phyloP scores from a whole-genome alignment of 345 rosid species.

The Garcia nutans region DNA sequence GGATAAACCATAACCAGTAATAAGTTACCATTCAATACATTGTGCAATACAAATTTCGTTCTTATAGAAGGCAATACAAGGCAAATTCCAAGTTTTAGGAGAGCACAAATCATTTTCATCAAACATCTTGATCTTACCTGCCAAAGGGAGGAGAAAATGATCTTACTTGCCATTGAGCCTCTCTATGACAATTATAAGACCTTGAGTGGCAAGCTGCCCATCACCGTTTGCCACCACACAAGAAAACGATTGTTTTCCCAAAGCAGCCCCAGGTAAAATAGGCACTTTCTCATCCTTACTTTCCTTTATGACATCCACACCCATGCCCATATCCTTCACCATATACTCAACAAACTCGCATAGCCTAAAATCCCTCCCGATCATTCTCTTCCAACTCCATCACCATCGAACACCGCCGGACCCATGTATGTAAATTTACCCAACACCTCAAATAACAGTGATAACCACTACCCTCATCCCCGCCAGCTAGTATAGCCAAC shows the following conservation, averaged over 20 bases:
- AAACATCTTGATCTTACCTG: not conserved
- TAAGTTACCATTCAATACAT: not conserved
- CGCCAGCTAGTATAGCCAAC: conserved; percentile 66
- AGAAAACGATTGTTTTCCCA: conserved; percentile 68
- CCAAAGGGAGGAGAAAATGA: not conserved
- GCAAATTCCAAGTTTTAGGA: too few species aligned
- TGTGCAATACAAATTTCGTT: not conserved
- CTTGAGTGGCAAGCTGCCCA: conserved; percentile 69
- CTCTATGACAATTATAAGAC: conserved; percentile 62
- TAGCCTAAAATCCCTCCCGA: conserved; percentile 53
- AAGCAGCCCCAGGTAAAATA: conserved; percentile 66
- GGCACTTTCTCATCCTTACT: conserved; percentile 37
- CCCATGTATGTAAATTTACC: conserved; percentile 71
- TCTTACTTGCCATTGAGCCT: conserved; percentile 61
- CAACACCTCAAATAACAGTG: conserved; percentile 51
- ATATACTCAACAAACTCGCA: conserved; percentile 77
- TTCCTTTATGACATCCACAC: conserved; percentile 52
- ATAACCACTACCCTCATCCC: conserved; percentile 55
- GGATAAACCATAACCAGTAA: not conserved
- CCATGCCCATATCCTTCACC: conserved; percentile 90
- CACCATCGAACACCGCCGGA: conserved; percentile 63
- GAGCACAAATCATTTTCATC: not conserved
- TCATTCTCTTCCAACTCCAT: conserved; percentile 77
- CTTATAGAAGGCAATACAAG: not conserved
- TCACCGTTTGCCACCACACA: conserved; percentile 87